phyloP scores from a whole-genome alignment of 805 yeast species.

The Danielia oregonensis region DNA sequence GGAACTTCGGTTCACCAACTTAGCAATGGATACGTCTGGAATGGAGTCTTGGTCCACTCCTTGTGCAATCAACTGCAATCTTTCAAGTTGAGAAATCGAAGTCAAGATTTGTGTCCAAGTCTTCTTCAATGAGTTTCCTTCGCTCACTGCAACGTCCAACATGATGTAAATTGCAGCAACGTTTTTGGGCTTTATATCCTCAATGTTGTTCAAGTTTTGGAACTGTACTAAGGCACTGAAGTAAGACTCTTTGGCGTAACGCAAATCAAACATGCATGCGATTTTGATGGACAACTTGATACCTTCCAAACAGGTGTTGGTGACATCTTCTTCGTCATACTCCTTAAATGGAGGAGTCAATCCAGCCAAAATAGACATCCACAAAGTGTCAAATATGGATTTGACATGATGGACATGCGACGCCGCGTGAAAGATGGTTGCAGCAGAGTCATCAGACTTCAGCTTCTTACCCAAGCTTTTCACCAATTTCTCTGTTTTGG shows the following conservation, averaged over 20 bases:
- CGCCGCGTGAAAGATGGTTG: constrained; percentile 68
- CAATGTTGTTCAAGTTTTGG: constrained; percentile 72
- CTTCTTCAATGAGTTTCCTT: constrained; percentile 64
- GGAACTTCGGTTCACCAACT: constrained; percentile 47
- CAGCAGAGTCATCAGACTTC: constrained; percentile 37
- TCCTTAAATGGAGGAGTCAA: constrained; percentile 92
- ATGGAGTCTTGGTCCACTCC: constrained; percentile 81
- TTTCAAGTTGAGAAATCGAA: constrained; percentile 85
- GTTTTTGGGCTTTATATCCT: constrained; percentile 75
- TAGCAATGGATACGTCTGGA: constrained; percentile 82
- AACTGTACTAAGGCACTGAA: constrained; percentile 87
- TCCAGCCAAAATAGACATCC: constrained; percentile 98
- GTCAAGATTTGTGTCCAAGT: constrained; percentile 86
- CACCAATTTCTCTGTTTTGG: constrained; percentile 82
- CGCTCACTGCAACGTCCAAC: constrained; percentile 71
- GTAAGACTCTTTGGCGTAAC: constrained; percentile 83
- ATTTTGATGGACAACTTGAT: constrained; percentile 77
- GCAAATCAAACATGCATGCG: constrained; percentile 78
- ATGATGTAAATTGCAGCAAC: constrained; percentile 74
- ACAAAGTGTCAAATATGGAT: constrained; percentile 87
- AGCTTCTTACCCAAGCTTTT: constrained; percentile 53
- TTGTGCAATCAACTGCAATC: constrained; percentile 81
- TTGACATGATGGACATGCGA: constrained; percentile 85
- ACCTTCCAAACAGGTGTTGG: constrained; percentile 76
- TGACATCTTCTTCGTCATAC: constrained; percentile 69